phyloP scores from a whole-genome alignment of 2,329 filamentous ascomycete species.

The Paraphaeosphaeria sporulosa region DNA sequence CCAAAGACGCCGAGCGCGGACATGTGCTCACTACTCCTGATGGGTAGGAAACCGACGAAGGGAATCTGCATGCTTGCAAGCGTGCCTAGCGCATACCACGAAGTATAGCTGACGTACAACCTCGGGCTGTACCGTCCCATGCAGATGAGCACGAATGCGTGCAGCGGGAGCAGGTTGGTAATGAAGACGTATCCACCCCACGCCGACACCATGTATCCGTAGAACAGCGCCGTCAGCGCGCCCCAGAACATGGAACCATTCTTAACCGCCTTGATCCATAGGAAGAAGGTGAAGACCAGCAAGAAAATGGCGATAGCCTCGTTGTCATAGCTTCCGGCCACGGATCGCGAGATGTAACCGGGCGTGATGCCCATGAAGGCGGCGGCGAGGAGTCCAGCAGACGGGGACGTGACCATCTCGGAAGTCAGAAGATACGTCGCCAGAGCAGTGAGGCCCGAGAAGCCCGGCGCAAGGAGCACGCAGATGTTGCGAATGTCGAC shows the following conservation, averaged over 20 bases:
- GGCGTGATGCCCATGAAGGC: constrained; percentile 97
- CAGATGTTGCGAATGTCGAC: constrained; percentile 99
- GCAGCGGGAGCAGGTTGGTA: constrained; percentile 92
- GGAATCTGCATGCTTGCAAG: constrained; percentile 99
- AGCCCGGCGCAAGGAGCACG: constrained; percentile 91
- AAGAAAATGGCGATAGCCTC: constrained; percentile 99
- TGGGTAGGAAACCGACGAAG: constrained; percentile 95
- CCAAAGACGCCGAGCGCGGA: constrained; percentile 94
- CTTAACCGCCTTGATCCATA: constrained; percentile 99
- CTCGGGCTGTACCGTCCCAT: constrained; percentile 97
- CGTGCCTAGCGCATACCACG: constrained; percentile 96
- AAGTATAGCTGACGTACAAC: constrained; percentile 95
- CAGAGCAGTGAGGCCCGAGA: constrained; percentile 91
- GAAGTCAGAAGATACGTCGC: constrained; percentile 94
- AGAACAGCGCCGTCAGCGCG: constrained; percentile 91
- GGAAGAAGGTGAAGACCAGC: constrained; percentile 96
- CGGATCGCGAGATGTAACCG: constrained; percentile 96
- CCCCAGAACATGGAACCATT: constrained; percentile 97
- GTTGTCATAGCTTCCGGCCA: constrained; percentile 98
- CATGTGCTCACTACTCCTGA: constrained; percentile 99
- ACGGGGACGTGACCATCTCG: constrained; percentile 95
- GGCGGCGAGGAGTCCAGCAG: constrained; percentile 92
- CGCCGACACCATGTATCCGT: constrained; percentile 99
- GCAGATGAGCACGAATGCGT: constrained; percentile 90
- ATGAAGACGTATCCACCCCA: constrained; percentile 99